Evolutionary conservation across 2,329 filamentous ascomycete genomes (phyloP).

Genomic region (Pseudogymnoascus sp.): DNA sequence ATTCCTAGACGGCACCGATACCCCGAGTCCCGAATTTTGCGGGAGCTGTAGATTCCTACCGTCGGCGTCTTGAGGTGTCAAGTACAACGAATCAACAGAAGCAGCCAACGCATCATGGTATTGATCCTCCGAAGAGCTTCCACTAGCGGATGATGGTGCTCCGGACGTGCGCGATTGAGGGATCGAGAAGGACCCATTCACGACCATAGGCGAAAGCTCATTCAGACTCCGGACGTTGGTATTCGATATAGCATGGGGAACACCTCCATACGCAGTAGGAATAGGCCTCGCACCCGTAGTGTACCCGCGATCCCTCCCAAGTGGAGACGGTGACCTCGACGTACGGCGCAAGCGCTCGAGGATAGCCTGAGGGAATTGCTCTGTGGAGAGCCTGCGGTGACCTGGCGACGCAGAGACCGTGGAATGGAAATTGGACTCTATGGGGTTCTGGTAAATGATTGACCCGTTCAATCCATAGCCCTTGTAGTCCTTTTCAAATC

Average conservation of each 20-base stretch:
- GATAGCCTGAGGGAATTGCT: slow-evolving; percentile 28
- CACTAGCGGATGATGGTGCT: slow-evolving; percentile 22
- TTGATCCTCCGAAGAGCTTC: slow-evolving; percentile 22
- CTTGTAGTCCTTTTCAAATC: slow-evolving; percentile 26
- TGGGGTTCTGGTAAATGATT: slow-evolving; percentile 1
- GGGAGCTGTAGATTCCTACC: not conserved
- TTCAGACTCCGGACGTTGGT: slow-evolving; percentile 22
- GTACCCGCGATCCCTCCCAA: slow-evolving; percentile 26
- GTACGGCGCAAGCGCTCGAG: slow-evolving; percentile 25
- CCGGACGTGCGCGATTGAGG: slow-evolving; percentile 21
- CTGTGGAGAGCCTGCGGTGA: slow-evolving; percentile 24
- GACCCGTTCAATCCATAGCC: slow-evolving; percentile 27
- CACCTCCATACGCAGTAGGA: slow-evolving; percentile 16
- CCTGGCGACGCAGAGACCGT: slow-evolving; percentile 20
- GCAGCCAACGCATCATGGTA: slow-evolving; percentile 18
- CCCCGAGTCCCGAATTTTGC: not conserved
- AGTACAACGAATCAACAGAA: slow-evolving; percentile 22
- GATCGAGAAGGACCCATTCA: slow-evolving; percentile 25
- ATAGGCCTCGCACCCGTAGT: slow-evolving; percentile 22
- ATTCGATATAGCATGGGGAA: slow-evolving; percentile 21
- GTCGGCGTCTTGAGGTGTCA: not conserved
- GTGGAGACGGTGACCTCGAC: slow-evolving; percentile 29
- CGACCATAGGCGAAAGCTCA: slow-evolving; percentile 23
- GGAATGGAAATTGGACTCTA: slow-evolving; percentile 17
- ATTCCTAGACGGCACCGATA: not conserved